phyloP scores from a whole-genome alignment of 2,329 filamentous ascomycete species.

The Bipolaris gigantea region DNA sequence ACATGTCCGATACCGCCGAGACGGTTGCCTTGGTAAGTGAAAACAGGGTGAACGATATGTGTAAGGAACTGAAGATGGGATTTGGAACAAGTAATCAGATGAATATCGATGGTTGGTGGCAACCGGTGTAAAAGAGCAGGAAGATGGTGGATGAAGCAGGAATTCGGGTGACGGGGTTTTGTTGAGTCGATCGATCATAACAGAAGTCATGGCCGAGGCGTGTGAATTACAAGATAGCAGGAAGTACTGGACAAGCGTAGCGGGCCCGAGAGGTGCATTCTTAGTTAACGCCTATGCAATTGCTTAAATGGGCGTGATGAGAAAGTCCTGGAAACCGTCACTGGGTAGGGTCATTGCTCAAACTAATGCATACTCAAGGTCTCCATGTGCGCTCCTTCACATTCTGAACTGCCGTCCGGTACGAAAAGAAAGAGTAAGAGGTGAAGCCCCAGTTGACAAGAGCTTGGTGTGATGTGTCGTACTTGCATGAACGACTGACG shows the following conservation, averaged over 20 bases:
- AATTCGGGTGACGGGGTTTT: background rate
- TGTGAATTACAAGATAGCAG: background rate
- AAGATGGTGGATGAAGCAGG: slow-evolving; percentile 1
- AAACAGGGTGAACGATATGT: background rate
- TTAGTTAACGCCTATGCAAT: background rate
- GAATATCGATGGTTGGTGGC: background rate
- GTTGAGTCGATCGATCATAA: background rate
- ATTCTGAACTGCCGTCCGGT: background rate
- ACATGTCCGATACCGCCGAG: background rate
- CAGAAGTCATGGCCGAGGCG: slow-evolving; percentile 3
- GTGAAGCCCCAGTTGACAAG: background rate
- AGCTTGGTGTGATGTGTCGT: slow-evolving; percentile 10
- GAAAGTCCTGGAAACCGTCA: background rate
- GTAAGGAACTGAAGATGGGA: background rate
- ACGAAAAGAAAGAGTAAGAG: background rate
- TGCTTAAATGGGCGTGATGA: background rate
- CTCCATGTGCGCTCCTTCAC: background rate
- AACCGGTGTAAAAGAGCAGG: slow-evolving; percentile 1
- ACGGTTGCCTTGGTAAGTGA: background rate
- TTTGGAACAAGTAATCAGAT: background rate
- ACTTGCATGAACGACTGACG: slow-evolving; percentile 22
- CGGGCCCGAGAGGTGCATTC: background rate
- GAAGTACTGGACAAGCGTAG: background rate
- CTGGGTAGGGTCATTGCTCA: background rate
- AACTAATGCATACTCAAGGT: background rate